Conservation (phyloP, 306 rosid genomes). For the Lathyrus aphaca region DNA sequence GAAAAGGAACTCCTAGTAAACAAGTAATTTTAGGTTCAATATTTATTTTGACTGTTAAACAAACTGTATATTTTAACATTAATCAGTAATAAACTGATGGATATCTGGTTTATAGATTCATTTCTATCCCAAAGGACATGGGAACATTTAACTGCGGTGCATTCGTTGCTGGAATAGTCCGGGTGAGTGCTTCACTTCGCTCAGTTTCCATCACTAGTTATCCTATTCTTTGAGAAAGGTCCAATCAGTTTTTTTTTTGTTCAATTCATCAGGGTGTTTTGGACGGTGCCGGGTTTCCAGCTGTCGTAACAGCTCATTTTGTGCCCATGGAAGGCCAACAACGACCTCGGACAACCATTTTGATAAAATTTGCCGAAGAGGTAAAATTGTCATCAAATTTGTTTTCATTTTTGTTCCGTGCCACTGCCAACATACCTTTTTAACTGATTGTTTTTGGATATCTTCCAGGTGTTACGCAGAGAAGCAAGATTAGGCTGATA, state of each 20-base stretch:
- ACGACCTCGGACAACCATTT: conserved; percentile 92
- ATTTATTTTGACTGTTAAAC: not conserved
- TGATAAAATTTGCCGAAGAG: conserved; percentile 93
- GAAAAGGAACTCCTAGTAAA: conserved; percentile 98
- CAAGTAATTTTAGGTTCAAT: conserved; percentile 53
- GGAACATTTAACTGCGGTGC: conserved; percentile 98
- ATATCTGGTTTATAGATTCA: conserved; percentile 64
- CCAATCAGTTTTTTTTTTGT: conserved; percentile 41
- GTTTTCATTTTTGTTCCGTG: conserved; percentile 13
- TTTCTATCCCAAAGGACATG: conserved; percentile 98
- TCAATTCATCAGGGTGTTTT: conserved; percentile 64
- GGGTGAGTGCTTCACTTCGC: conserved; percentile 56
- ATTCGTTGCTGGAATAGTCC: conserved; percentile 96
- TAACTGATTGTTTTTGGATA: conserved; percentile 31
- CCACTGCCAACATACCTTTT: not conserved
- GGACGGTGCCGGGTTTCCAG: conserved; percentile 96
- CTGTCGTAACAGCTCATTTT: conserved; percentile 98
- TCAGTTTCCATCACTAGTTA: conserved; percentile 17
- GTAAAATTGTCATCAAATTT: conserved; percentile 45
- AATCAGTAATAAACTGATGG: conserved; percentile 35
- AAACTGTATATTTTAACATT: conserved; percentile 16
- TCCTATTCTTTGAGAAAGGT: conserved; percentile 33
- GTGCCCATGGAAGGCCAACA: conserved; percentile 99
- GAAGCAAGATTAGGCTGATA: conserved; percentile 91
- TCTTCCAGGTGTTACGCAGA: conserved; percentile 77